phyloP scores from a whole-genome alignment of 2,329 filamentous ascomycete genomes.

The Akanthomyces muscarius region DNA sequence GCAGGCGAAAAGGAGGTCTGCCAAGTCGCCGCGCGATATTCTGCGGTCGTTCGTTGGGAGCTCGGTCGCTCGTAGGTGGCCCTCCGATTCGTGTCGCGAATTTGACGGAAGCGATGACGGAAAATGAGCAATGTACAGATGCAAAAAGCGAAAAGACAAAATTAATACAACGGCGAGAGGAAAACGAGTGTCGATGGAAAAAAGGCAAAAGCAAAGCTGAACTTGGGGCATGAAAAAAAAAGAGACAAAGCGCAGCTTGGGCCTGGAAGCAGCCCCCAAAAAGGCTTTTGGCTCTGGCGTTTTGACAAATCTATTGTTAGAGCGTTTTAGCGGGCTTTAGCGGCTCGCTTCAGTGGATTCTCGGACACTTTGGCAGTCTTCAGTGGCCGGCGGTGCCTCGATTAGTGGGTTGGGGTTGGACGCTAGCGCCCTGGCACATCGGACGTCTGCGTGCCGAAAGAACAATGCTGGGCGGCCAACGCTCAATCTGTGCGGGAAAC shows the following conservation, averaged over 20 bases:
- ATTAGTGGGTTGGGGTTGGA: not conserved
- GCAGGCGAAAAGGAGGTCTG: conserved; percentile 9
- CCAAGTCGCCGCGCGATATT: not conserved
- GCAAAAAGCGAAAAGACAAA: not conserved
- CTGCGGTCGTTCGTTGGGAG: not conserved
- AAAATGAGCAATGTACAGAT: not conserved
- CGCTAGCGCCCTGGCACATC: not conserved
- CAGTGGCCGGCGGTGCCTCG: conserved; percentile 5
- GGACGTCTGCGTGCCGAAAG: not conserved
- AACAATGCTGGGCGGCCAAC: too few species aligned
- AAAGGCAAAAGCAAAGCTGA: not conserved
- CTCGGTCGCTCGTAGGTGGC: not conserved
- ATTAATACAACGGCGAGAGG: not conserved
- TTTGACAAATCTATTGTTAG: conserved; percentile 8
- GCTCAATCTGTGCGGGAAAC: too few species aligned
- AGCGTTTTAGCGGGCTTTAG: not conserved
- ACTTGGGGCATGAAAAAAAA: not conserved
- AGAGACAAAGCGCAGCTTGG: not conserved
- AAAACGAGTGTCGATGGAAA: not conserved
- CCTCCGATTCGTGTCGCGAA: not conserved
- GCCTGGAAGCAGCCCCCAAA: not conserved
- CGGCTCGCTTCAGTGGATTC: not conserved
- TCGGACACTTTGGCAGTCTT: not conserved
- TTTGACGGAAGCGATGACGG: not conserved
- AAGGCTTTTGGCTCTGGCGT: not conserved